Base-by-base conservation (phyloP, 1,284 basidiomycete genomes). In the Papiliotrema flavescens region DNA sequence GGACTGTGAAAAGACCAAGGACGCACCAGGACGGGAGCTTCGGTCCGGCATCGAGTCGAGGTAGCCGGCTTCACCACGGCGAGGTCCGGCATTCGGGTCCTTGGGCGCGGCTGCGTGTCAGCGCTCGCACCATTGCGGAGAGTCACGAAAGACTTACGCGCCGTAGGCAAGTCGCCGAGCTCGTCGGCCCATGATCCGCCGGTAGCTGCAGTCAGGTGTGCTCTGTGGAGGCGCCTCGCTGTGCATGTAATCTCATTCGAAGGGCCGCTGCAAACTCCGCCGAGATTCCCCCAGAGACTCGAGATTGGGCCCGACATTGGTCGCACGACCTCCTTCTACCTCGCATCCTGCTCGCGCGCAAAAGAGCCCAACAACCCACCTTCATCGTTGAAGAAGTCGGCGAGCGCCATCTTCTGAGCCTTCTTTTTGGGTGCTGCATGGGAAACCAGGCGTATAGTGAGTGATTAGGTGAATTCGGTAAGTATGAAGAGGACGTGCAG, bases 101-200 rank as follows among this genome's bases (percentile, higher is more conserved):
- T 28, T 19, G 4, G 28, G 44, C 2, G 36, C 44, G 34, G 37
- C 57, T 74, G 68, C 55, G 85, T 84, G 23, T 85, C 85, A 56
- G 86, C 84, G 22, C 13, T 4, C 14, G 2, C 26, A 71, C 76
- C 70, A 82, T 34, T 22, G 17, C 19, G 4, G n/a, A n/a, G 8
- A 14, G 32, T 20, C 7, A n/a, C 14, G 39, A 49, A 17, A 47
- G 3, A 80, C 91, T 80, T 77, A 94, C 92, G 92, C 70, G 90
- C 91, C 65, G 84, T 86, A 23, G 92, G 92, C 56, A 96, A 81
- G 41, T 82, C 69, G 60, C 94, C 91, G 89, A 94, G 91, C 76
- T 95, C 92, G 73, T 95, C 92, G n/a, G 93, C 92, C 92, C 92
- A 96, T 70, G 89, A 92, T n/a, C 19, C 32, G 70, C 90, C 90